Base-by-base conservation (phyloP, 179 eudicot species). In the Patellifolia procumbens region DNA sequence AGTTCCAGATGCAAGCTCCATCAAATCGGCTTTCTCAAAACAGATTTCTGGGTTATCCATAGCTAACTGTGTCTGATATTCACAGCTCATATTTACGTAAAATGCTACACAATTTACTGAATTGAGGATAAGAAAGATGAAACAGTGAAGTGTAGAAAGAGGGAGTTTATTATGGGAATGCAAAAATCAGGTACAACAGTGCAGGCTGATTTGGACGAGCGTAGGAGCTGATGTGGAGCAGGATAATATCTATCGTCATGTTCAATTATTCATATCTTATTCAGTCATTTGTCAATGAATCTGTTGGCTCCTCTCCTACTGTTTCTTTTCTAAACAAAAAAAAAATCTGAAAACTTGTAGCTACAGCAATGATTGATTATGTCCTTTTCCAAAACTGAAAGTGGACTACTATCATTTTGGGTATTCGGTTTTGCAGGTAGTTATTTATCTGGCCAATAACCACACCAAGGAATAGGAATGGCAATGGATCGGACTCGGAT, bases 1-100 rank as follows among this genome's bases (percentile, higher is more conserved):
- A 78, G 65, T 81, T 62, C 49, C 74, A 62, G 79, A 79, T 55
- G 73, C 66, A 79, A 76, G 29, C 28, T 79, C 78, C 73, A 76
- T 59, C 20, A 56, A 75, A 53, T 70, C 69, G n/a, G 49, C 66
- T 5, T 24, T 8, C 2, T 51, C 56, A 28, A 55, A 46, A 2
- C 61, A 31, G 24, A 72, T 74, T 20, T 74, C 61, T 8, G 81
- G 72, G 48, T 59, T 65, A 42, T 80, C 76, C 1, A 71, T 8
- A 26, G 67, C 32, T 22, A 74, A 56, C 56, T 72, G 78, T 32
- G 78, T 68, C 31, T 67, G 74, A 76, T 51, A 58, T 48, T 46
- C 82, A 74, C 72, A 52, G 34, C 80, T 75, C 81, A 79, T 84
- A 35, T 68, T 45, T 26, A 61, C 11, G 6, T 9, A 35, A 1